These are phyloP conservation scores for Pilobolus umbonatus DNA, from an alignment of 192 early-diverging fungal genomes.

Conservation along the genomic window DNA sequence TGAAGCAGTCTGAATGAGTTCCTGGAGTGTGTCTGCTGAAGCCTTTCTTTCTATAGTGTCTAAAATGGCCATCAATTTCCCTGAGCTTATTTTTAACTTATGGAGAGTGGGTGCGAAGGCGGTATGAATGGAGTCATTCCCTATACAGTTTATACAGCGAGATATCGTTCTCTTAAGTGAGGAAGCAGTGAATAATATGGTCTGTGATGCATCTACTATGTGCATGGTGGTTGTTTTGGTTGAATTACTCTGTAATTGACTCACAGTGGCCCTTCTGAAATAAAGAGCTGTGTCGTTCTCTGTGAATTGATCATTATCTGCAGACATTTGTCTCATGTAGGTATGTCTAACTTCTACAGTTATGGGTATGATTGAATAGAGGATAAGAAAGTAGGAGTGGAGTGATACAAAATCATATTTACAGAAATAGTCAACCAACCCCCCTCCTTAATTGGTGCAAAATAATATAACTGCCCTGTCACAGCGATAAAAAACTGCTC, in stretches of 20 bases:
- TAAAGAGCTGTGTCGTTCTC: not conserved
- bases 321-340: too few relatives aligned
- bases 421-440: too few relatives aligned
- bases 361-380: too few relatives aligned
- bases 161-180: slow-evolving; percentile 8
- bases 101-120: slow-evolving; percentile 7
- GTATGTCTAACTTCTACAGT: too few relatives aligned
- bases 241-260: not conserved
- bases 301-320: too few relatives aligned
- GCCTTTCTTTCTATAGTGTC: slow-evolving; percentile 4
- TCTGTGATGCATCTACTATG: slow-evolving; percentile 20
- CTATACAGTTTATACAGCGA: slow-evolving; percentile 10
- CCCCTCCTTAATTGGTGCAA: too few relatives aligned
- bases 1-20: slow-evolving; percentile 3
- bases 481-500: too few relatives aligned
- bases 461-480: too few relatives aligned
- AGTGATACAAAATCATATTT: too few relatives aligned
- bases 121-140: slow-evolving; percentile 14
- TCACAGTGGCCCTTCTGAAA: not conserved
- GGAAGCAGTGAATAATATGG: slow-evolving; percentile 11
- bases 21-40: not conserved
- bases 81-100: slow-evolving; percentile 2
- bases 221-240: not conserved
- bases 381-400: too few relatives aligned
- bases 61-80: not conserved